A percentile compares a stretch with the other conserved stretches of the same genome.
Evolutionary conservation across 139 green algal genomes (phyloP).

Genomic region (Edaphochlamys debaryana): DNA sequence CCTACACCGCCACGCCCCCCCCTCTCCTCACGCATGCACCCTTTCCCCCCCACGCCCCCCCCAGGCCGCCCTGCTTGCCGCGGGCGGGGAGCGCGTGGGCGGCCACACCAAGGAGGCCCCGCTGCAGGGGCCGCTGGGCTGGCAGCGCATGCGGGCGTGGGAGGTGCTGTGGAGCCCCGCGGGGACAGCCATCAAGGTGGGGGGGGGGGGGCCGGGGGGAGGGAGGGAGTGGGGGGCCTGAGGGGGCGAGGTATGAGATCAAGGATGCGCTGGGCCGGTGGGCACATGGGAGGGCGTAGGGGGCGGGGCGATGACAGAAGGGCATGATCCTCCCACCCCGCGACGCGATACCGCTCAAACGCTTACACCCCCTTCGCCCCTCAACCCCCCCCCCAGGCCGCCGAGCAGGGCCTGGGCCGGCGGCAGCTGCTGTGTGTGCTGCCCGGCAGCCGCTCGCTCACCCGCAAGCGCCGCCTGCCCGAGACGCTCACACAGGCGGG

Average conservation of each 20-base stretch:
- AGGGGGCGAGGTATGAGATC: too few species aligned
- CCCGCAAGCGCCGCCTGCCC: conserved; percentile 48
- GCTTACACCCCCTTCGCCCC: neutral
- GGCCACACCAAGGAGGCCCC: conserved; percentile 50
- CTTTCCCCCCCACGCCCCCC: too few species aligned
- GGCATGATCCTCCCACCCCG: too few species aligned
- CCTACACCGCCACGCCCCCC: too few species aligned
- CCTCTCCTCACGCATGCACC: too few species aligned
- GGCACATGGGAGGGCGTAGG: neutral
- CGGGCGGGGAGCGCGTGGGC: conserved; percentile 49
- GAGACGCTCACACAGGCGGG: conserved; percentile 24
- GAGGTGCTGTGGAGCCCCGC: conserved; percentile 59
- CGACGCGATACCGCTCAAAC: too few species aligned
- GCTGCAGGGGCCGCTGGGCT: conserved; percentile 49
- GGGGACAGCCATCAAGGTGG: conserved; percentile 48
- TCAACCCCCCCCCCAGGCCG: neutral
- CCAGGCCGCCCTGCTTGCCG: conserved; percentile 34
- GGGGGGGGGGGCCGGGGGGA: neutral
- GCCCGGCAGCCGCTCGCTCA: conserved; percentile 51
- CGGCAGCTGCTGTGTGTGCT: conserved; percentile 60
- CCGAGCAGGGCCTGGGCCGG: conserved; percentile 13
- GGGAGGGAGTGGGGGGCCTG: neutral
- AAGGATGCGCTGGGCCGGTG: too few species aligned
- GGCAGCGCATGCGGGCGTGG: conserved; percentile 56
- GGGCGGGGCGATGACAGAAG: too few species aligned